Evolutionary conservation across 192 early-diverging fungal species (phyloP), one percentile per base, ranked within the genome.

Genomic region (Globomyces pollinis-pini): DNA sequence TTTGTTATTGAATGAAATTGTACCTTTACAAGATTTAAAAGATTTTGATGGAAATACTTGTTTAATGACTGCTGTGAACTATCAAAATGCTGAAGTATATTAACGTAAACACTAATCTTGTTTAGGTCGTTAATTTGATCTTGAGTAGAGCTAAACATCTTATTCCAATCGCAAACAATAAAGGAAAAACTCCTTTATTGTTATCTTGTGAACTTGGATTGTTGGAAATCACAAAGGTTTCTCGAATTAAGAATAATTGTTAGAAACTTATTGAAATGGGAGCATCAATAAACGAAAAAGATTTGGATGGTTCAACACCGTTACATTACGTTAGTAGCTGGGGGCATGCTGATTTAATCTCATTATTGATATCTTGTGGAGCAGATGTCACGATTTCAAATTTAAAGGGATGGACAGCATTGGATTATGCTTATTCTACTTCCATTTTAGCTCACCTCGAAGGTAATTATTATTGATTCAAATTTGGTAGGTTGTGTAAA

Each of bases 41-140:
- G 77, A 79, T 51, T 73, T 76, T 63, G 64, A 41, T 13, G 65
- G 62, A 33, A 79, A 71, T 41, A 76, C 71, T 23, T 73, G 74
- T 3, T 24, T 79, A 23, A 70, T 73, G 57, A 60, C 73, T 38
- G 71, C 73, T 5, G 61, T 69, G 9, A 61, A 70, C 16, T 50
- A 63, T 45, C 67, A 62, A 33, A 75, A 78, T 32, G 76, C 74
- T 41, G 38, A 62, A 50, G 74, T 66, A 57, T 24, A 38, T 29
- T 30, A 28, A 9, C 30, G 3, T 21, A 13, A 11, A 12, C 31
- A 15, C 31, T 15, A 26, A 75, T n/a, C n/a, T n/a, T n/a, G n/a
- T n/a, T n/a, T n/a, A n/a, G 69, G 69, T 74, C 13, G 61, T 74
- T 41, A 29, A 39, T 12, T 28, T 50, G 0, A 71, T 76, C 41